Evolutionary conservation across 2,329 filamentous ascomycete genomes (phyloP).

Genomic region (Colletotrichum truncatum): DNA sequence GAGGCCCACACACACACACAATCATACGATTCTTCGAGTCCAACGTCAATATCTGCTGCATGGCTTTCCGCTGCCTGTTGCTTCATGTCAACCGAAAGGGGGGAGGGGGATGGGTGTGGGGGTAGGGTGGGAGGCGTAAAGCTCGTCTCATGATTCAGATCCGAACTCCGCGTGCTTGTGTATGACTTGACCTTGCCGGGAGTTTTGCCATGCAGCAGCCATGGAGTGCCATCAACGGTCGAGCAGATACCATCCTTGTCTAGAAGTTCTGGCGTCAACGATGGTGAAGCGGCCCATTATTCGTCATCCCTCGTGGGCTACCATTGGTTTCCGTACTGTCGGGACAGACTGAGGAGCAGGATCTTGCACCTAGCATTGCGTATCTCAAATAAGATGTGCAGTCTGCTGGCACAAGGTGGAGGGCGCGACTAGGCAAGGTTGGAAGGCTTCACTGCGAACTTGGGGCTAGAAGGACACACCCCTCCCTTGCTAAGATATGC

Average conservation of each 20-base stretch:
- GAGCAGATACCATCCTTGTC: neutral
- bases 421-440: neutral
- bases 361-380: conserved; percentile 4
- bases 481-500: no score
- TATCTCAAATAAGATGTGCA: conserved; percentile 1
- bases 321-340: conserved; percentile 10
- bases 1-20: neutral
- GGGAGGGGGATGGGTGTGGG: neutral
- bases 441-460: neutral
- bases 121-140: neutral
- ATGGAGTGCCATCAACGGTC: neutral
- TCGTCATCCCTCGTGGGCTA: neutral
- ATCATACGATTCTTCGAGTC: neutral
- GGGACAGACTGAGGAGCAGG: neutral
- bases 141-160: neutral
- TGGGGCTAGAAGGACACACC: neutral
- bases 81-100: no score
- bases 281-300: neutral
- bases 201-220: conserved; percentile 22
- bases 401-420: neutral
- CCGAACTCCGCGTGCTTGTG: conserved; percentile 4
- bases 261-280: neutral
- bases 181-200: conserved; percentile 16
- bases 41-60: neutral
- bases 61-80: no score